These are phyloP conservation scores for Ichthyophthirius multifiliis DNA, from an alignment of 169 alveolate species.

Conservation along the genomic window DNA sequence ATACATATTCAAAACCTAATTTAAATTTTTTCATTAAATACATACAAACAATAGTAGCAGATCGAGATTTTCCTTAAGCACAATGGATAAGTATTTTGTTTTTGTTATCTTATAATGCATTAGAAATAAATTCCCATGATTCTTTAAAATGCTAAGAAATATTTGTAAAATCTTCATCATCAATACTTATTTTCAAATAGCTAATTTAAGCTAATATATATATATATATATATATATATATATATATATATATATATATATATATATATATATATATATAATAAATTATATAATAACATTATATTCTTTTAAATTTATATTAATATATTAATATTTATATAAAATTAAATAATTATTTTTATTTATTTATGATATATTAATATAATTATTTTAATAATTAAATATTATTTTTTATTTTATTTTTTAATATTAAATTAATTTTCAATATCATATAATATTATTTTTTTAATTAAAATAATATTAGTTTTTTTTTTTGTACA, in stretches of 20 bases:
- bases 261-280: not conserved
- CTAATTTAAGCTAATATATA: not conserved
- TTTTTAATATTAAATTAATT: no score
- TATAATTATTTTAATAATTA: not conserved
- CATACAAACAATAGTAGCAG: conserved; percentile 11
- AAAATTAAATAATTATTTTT: not conserved
- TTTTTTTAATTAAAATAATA: not conserved
- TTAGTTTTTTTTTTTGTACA: not conserved
- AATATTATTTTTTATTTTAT: no score
- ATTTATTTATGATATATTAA: not conserved
- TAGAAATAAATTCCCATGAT: not conserved
- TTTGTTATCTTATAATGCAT: not conserved
- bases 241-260: not conserved
- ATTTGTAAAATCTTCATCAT: not conserved
- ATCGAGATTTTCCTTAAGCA: conserved; percentile 18
- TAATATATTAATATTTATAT: not conserved
- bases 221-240: not conserved
- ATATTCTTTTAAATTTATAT: not conserved
- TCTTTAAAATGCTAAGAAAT: not conserved
- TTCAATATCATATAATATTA: no score
- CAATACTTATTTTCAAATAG: not conserved
- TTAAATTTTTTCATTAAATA: not conserved
- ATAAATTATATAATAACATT: not conserved
- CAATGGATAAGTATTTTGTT: conserved; percentile 16
- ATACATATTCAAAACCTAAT: conserved; percentile 8